Base-by-base conservation (phyloP, 2,329 filamentous ascomycete genomes). In the Diaporthe humulicola region DNA sequence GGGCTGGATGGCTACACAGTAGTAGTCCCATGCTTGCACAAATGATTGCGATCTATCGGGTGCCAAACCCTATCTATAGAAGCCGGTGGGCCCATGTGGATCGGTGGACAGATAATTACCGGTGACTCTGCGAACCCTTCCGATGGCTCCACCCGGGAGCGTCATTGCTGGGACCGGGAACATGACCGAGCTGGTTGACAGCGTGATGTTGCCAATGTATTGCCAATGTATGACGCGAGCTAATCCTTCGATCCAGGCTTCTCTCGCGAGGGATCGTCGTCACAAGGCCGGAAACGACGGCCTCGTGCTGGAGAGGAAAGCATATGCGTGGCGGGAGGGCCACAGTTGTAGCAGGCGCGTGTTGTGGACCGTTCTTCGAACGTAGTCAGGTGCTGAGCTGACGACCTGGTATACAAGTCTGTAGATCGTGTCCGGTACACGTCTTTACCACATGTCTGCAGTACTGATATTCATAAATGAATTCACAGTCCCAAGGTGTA, bases 111-210 rank as follows among this genome's bases (percentile, higher is more conserved):
- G 30, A 67, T 36, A 42, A 36, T 25, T 19, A 67, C 42, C 61
- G 10, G 42, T 38, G 22, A 19, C 42, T n/a, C 15, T 67, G 61
- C 61, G 61, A 67, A 38, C 61, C 61, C 25, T 48, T 30, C 40
- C 19, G 60, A 15, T 4, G 28, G 17, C 61, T 33, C 61, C 61
- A 67, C 61, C 45, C 42, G n/a, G n/a, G 25, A 45, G 58, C 45
- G 61, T 38, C 61, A 67, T 36, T 67, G 45, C 30, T 36, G 30
- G 45, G n/a, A 12, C 61, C 28, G 61, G 61, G 61, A 67, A 38
- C 6, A 36, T 50, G 40, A 33, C 60, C 40, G 60, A 42, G 17
- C 40, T 19, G 40, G 40, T 48, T 48, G 42, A 48, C 61, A 50
- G 42, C 28, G 28, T 42, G 12, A 22, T 22, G 14, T 48, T 33